A percentile compares a stretch with the other conserved stretches of the same genome.
These are phyloP conservation scores for Stephania cephalantha DNA, from an alignment of 164 flowering plant genomes.

Conservation along the genomic window DNA sequence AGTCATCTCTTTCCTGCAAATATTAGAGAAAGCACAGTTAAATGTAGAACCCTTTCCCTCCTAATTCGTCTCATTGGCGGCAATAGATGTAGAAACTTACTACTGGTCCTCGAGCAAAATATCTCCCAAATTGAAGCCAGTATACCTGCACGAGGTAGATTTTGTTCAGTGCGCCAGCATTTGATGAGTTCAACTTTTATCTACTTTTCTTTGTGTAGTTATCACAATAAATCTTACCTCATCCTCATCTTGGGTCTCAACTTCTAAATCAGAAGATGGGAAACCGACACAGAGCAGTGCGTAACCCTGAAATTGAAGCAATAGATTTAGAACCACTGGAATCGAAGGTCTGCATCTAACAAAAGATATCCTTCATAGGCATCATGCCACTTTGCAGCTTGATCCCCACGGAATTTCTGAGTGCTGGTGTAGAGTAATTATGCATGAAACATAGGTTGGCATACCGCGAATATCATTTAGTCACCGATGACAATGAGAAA, in stretches of 20 bases:
- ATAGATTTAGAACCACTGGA: background rate
- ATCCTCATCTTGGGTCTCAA: slow-evolving; percentile 98
- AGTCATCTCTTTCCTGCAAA: slow-evolving; percentile 83
- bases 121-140: slow-evolving; percentile 99
- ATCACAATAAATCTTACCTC: slow-evolving; percentile 50
- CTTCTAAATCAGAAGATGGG: slow-evolving; percentile 83
- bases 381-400: background rate
- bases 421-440: background rate
- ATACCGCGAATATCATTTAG: background rate
- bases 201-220: background rate
- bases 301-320: slow-evolving; percentile 59
- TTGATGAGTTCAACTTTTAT: background rate
- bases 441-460: background rate
- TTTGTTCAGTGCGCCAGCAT: background rate
- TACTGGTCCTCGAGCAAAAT: slow-evolving; percentile 90
- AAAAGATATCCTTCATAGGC: background rate
- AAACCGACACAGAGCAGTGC: slow-evolving; percentile 96
- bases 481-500: background rate
- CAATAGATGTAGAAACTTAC: slow-evolving; percentile 37
- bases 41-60: background rate
- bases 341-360: background rate
- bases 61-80: background rate
- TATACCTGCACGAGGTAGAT: slow-evolving; percentile 54
- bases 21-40: background rate
- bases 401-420: background rate